These are phyloP conservation scores for Microthlaspi erraticum DNA, from an alignment of 345 rosid genomes.

Conservation along the genomic window DNA sequence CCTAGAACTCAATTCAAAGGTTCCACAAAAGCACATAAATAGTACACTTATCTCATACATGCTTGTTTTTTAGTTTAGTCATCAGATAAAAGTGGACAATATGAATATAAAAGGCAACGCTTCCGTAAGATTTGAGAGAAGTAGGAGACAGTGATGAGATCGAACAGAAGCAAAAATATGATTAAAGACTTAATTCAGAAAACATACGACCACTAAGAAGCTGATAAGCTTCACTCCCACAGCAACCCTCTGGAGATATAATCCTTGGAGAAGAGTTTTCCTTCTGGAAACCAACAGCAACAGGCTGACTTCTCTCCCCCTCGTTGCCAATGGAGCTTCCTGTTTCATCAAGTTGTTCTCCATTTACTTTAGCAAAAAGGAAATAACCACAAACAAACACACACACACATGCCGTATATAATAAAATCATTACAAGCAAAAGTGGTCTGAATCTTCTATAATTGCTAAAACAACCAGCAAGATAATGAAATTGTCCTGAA, in stretches of 20 bases:
- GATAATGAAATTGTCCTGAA: background rate
- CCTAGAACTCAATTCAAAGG: too few species aligned
- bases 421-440: constrained; percentile 8
- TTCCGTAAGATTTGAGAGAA: too few species aligned
- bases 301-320: constrained; percentile 60
- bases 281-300: constrained; percentile 40
- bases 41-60: too few species aligned
- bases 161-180: too few species aligned
- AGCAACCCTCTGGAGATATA: constrained; percentile 61
- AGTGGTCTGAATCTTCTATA: background rate
- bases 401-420: too few species aligned
- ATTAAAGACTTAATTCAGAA: background rate
- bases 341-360: constrained; percentile 55
- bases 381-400: too few species aligned
- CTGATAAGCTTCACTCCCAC: constrained; percentile 64
- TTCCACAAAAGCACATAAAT: too few species aligned
- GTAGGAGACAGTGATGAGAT: too few species aligned
- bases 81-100: too few species aligned
- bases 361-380: constrained; percentile 31
- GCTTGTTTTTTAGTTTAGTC: too few species aligned
- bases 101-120: too few species aligned
- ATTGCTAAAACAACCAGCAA: background rate
- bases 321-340: constrained; percentile 55
- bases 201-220: constrained; percentile 73
- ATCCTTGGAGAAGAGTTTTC: constrained; percentile 45